phyloP scores from a whole-genome alignment of 2,329 filamentous ascomycete species.

The Fonsecaea pugnacius region DNA sequence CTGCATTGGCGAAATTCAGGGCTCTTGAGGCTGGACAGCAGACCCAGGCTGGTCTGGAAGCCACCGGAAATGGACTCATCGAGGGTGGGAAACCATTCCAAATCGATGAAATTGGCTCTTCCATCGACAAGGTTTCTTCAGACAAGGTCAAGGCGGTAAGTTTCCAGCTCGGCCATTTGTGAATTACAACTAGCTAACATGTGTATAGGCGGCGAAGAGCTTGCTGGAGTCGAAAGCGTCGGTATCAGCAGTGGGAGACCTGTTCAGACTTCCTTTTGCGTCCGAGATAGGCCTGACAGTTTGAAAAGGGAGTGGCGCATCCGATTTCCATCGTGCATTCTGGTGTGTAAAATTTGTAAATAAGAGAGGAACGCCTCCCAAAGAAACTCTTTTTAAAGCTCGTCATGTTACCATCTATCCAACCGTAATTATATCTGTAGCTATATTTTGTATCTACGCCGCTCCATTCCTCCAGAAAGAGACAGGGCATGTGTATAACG shows the following conservation, averaged over 20 bases:
- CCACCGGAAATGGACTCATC: constrained; percentile 82
- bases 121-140: constrained; percentile 77
- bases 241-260: constrained; percentile 86
- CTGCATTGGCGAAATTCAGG: constrained; percentile 91
- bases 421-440: not conserved
- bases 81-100: constrained; percentile 82
- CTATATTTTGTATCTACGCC: not conserved
- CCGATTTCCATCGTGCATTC: constrained; percentile 3
- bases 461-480: not conserved
- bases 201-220: constrained; percentile 76
- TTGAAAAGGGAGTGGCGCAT: constrained; percentile 58
- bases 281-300: constrained; percentile 93
- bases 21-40: constrained; percentile 81
- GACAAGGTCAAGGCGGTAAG: constrained; percentile 83
- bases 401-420: not conserved
- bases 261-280: constrained; percentile 87
- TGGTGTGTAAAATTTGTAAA: constrained; percentile 31
- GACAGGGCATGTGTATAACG: not conserved
- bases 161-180: not conserved
- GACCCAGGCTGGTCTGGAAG: constrained; percentile 75
- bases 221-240: constrained; percentile 87
- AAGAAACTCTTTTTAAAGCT: not conserved
- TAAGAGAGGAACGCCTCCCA: constrained; percentile 6
- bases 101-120: constrained; percentile 76
- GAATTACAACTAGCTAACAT: constrained; percentile 9